Evolutionary conservation across 169 alveolate genomes (phyloP).

Genomic region (Cryptosporidium sp.): DNA sequence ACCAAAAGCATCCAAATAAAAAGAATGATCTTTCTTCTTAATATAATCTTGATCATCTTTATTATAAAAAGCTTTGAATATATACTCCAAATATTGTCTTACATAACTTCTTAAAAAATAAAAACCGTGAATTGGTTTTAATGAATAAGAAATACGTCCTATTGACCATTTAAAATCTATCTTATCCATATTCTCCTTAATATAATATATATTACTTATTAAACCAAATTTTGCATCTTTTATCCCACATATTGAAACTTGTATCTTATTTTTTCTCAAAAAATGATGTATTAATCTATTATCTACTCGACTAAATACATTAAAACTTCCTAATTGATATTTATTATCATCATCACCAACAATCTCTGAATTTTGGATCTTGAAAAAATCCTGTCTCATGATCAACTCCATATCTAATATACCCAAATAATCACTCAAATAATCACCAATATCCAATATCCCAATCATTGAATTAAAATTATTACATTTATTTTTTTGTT

Average conservation of each 20-base stretch:
- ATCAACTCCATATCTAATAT: conserved; percentile 42
- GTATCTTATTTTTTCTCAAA: conserved; percentile 16
- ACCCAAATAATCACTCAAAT: conserved; percentile 4
- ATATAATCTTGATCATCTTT: conserved; percentile 33
- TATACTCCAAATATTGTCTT: conserved; percentile 27
- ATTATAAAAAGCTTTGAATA: conserved; percentile 6
- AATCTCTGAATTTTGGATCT: background rate
- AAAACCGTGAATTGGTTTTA: conserved; percentile 10
- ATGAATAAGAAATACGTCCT: conserved; percentile 21
- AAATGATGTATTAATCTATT: conserved; percentile 29
- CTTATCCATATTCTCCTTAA: conserved; percentile 1
- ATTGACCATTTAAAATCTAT: conserved; percentile 22
- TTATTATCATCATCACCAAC: background rate
- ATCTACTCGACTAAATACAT: conserved; percentile 13
- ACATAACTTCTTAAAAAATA: conserved; percentile 49
- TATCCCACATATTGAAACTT: background rate
- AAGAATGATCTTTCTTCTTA: conserved; percentile 38
- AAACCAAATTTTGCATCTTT: conserved; percentile 3
- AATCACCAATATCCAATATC: conserved; percentile 32
- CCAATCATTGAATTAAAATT: conserved; percentile 3
- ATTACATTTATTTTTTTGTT: background rate
- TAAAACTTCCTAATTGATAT: conserved; percentile 20
- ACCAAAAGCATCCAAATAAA: background rate
- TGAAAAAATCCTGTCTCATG: conserved; percentile 4
- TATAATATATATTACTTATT: conserved; percentile 14